phyloP scores from a whole-genome alignment of 257 asterid species.

The Nicotiana knightiana region DNA sequence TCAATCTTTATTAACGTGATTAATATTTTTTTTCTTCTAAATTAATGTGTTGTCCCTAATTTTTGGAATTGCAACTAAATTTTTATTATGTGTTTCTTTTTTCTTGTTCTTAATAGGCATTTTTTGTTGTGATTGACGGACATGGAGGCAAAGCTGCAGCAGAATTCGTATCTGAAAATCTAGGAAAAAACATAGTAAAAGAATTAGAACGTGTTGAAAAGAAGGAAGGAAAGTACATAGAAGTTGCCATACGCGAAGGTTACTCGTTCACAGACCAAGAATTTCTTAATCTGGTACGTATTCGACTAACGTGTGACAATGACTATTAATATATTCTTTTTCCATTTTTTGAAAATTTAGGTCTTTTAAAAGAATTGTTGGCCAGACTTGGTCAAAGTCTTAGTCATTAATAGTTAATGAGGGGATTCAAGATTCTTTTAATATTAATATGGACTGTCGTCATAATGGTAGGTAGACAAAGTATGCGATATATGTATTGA shows the following conservation, averaged over 20 bases:
- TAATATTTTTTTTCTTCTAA: background rate
- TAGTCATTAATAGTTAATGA: background rate
- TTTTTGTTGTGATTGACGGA: conserved; percentile 46
- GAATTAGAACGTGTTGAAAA: conserved; percentile 14
- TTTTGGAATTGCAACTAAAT: background rate
- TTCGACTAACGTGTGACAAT: background rate
- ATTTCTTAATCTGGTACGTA: conserved; percentile 30
- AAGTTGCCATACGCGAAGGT: conserved; percentile 38
- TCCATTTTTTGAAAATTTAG: background rate
- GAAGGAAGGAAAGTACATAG: conserved; percentile 6
- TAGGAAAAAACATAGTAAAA: conserved; percentile 34
- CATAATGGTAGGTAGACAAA: background rate
- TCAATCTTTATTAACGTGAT: background rate
- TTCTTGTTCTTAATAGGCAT: conserved; percentile 24
- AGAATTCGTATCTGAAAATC: conserved; percentile 43
- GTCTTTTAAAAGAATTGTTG: background rate
- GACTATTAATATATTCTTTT: background rate
- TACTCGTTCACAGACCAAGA: conserved; percentile 35
- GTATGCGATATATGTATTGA: background rate
- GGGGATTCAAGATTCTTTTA: background rate
- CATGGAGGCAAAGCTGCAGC: conserved; percentile 49
- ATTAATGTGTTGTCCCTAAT: background rate
- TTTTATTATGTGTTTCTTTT: background rate
- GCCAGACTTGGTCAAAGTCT: background rate
- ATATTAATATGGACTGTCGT: background rate